Conservation (phyloP, 306 rosid species). For the Nissolia schottii region DNA sequence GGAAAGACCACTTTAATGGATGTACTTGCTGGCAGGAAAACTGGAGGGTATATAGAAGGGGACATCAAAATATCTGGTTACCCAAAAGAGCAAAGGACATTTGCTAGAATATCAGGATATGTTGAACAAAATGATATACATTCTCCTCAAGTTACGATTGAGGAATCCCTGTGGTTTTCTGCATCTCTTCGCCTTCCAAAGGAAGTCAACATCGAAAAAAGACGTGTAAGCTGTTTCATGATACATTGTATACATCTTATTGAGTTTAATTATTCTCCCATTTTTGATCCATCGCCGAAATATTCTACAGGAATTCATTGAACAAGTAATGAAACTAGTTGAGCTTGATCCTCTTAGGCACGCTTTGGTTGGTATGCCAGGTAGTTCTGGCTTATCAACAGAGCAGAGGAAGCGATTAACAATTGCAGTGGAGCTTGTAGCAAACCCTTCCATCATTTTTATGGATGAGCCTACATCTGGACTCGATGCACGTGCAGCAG, state of each 20-base stretch:
- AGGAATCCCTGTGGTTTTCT: constrained; percentile 82
- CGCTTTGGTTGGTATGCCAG: constrained; percentile 91
- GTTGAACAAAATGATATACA: constrained; percentile 95
- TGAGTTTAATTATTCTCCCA: neutral
- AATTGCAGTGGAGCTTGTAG: constrained; percentile 90
- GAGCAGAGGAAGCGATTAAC: constrained; percentile 90
- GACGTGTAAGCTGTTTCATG: constrained; percentile 43
- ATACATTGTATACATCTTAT: neutral
- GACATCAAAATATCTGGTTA: constrained; percentile 76
- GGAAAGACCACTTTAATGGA: constrained; percentile 97
- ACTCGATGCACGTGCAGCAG: constrained; percentile 93
- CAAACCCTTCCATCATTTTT: constrained; percentile 90
- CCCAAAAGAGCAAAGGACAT: constrained; percentile 70
- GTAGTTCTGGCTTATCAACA: constrained; percentile 79
- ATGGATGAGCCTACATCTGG: constrained; percentile 98
- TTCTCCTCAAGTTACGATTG: constrained; percentile 90
- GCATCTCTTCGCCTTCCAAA: constrained; percentile 82
- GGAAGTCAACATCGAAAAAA: constrained; percentile 56
- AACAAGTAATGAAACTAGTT: constrained; percentile 76
- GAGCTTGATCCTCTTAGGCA: constrained; percentile 72
- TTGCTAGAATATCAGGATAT: constrained; percentile 86
- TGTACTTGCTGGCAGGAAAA: constrained; percentile 92
- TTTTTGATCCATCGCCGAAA: neutral
- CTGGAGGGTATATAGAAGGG: constrained; percentile 90
- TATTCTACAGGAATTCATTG: constrained; percentile 72